Evolutionary conservation across 768 basidiomycete genomes (phyloP).

Genomic region (Boletales sp.): DNA sequence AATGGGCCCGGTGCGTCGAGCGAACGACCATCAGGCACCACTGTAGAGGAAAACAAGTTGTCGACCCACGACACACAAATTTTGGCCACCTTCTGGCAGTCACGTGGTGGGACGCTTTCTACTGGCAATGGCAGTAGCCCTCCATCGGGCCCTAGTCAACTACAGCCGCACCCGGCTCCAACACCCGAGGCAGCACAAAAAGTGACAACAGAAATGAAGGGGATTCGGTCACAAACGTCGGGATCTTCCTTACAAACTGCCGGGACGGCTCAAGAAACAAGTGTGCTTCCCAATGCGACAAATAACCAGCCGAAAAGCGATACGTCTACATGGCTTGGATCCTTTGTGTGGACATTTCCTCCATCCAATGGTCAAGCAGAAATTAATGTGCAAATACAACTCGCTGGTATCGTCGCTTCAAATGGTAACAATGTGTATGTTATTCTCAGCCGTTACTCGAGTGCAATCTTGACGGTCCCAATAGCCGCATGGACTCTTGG

Average conservation of each 20-base stretch:
- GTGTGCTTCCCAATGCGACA: not conserved
- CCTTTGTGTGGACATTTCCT: conserved; percentile 40
- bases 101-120: conserved; percentile 19
- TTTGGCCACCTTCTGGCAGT: conserved; percentile 25
- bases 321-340: conserved; percentile 44
- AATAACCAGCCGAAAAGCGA: not conserved
- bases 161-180: not conserved
- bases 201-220: conserved; percentile 40
- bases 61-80: conserved; percentile 21
- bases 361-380: conserved; percentile 35
- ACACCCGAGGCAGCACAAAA: conserved; percentile 39
- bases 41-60: conserved; percentile 21
- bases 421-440: conserved; percentile 34
- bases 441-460: not conserved
- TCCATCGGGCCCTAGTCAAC: conserved; percentile 15
- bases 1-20: conserved; percentile 2
- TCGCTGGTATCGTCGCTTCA: conserved; percentile 19
- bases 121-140: conserved; percentile 2
- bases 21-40: conserved; percentile 3
- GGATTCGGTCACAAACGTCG: conserved; percentile 22
- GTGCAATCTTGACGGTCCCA: conserved; percentile 1
- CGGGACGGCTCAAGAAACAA: conserved; percentile 12
- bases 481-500: conserved; percentile 54
- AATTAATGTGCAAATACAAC: conserved; percentile 39
- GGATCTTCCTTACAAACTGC: conserved; percentile 18